Evolutionary conservation across 1,284 basidiomycete genomes (phyloP).

Genomic region (Heterobasidion irregulare): DNA sequence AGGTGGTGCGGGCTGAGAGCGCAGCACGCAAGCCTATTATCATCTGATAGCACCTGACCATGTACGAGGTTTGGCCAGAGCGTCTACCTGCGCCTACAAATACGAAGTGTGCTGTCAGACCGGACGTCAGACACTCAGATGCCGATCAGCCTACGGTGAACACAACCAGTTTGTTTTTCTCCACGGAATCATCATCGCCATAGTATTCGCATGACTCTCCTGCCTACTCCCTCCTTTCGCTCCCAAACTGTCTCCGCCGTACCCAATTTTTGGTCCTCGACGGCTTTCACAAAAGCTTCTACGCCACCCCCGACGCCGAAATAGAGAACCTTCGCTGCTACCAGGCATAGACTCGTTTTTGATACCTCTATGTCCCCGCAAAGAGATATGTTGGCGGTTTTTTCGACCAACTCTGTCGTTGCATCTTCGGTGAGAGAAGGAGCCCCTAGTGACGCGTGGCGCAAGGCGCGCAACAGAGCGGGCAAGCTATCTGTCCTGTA

Average conservation of each 20-base stretch:
- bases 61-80: too few species aligned
- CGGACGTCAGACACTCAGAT: too few species aligned
- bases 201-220: conserved; percentile 22
- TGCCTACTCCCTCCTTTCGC: conserved; percentile 52
- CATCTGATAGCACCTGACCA: too few species aligned
- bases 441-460: conserved; percentile 20
- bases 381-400: not conserved
- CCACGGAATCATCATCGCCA: not conserved
- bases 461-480: conserved; percentile 55
- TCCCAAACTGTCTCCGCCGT: conserved; percentile 45
- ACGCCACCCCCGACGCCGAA: conserved; percentile 95
- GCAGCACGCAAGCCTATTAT: too few species aligned
- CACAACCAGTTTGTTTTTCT: too few species aligned
- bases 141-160: too few species aligned
- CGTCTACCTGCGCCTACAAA: too few species aligned
- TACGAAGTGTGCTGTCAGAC: too few species aligned
- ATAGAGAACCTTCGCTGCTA: conserved; percentile 88
- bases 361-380: conserved; percentile 4
- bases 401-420: not conserved
- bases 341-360: conserved; percentile 42
- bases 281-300: conserved; percentile 56
- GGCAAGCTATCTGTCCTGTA: conserved; percentile 69
- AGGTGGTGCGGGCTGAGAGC: too few species aligned
- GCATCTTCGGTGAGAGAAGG: not conserved
- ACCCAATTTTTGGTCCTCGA: conserved; percentile 30